Evolutionary conservation across 1,284 basidiomycete species (phyloP).

Genomic region (Leccinum huronense): DNA sequence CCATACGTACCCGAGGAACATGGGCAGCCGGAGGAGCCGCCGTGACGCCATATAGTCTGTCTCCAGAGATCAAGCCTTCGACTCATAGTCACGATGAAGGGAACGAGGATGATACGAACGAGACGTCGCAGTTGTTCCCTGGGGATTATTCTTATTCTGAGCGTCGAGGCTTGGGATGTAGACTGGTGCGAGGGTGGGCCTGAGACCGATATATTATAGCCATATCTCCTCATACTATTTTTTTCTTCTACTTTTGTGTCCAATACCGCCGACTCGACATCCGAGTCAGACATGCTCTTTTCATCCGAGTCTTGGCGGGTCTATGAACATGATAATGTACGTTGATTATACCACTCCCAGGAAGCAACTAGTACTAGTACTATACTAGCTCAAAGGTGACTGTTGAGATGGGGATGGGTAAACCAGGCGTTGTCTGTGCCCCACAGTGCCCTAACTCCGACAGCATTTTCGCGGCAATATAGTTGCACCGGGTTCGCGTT

Average conservation of each 20-base stretch:
- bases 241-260: not conserved
- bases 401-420: no score
- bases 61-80: slow-evolving; percentile 20
- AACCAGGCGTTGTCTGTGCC: no score
- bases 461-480: no score
- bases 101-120: slow-evolving; percentile 41
- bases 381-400: no score
- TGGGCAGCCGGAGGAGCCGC: slow-evolving; percentile 13
- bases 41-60: slow-evolving; percentile 33
- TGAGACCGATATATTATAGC: not conserved
- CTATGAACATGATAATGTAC: no score
- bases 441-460: no score
- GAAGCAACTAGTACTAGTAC: no score
- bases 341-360: no score
- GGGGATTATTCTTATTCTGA: slow-evolving; percentile 57
- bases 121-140: slow-evolving; percentile 50
- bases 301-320: not conserved
- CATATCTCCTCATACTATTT: not conserved
- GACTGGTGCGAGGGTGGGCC: not conserved
- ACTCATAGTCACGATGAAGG: slow-evolving; percentile 21
- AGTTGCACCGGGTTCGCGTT: no score
- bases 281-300: not conserved
- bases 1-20: slow-evolving; percentile 27
- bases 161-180: not conserved
- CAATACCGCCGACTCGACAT: not conserved